phyloP scores from a whole-genome alignment of 139 green algal genomes.

The Chlamydomonas schloesseri region DNA sequence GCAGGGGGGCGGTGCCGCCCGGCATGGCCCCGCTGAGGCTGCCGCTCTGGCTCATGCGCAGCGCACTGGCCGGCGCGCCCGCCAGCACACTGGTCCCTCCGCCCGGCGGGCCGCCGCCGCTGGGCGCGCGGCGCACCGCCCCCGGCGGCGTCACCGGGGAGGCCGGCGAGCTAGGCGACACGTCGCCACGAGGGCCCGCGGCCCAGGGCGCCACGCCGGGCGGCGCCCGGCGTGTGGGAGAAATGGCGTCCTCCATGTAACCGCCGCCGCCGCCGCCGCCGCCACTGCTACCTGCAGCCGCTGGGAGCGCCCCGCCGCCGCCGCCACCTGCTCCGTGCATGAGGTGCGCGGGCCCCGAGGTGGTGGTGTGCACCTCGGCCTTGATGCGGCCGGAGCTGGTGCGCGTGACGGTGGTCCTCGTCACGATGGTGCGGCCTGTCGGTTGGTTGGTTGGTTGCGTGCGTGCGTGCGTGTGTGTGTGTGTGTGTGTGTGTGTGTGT shows the following conservation, averaged over 20 bases:
- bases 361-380: conserved; percentile 22
- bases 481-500: background rate
- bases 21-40: background rate
- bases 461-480: background rate
- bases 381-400: conserved; percentile 24
- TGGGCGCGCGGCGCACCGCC: background rate
- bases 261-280: background rate
- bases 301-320: no score
- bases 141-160: background rate
- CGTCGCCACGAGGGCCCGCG: background rate
- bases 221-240: background rate
- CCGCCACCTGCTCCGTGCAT: background rate
- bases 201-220: background rate
- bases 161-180: background rate
- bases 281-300: background rate
- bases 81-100: background rate
- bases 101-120: background rate
- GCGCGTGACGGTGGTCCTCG: conserved; percentile 26
- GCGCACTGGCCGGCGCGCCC: background rate
- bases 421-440: conserved; percentile 20
- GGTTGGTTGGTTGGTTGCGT: background rate
- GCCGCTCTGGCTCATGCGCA: background rate
- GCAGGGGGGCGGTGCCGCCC: background rate
- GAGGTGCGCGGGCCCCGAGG: conserved; percentile 15
- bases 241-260: background rate